Evolutionary conservation across 176 grass and related monocot species (phyloP).

Genomic region (Bonia amplexicaulis): DNA sequence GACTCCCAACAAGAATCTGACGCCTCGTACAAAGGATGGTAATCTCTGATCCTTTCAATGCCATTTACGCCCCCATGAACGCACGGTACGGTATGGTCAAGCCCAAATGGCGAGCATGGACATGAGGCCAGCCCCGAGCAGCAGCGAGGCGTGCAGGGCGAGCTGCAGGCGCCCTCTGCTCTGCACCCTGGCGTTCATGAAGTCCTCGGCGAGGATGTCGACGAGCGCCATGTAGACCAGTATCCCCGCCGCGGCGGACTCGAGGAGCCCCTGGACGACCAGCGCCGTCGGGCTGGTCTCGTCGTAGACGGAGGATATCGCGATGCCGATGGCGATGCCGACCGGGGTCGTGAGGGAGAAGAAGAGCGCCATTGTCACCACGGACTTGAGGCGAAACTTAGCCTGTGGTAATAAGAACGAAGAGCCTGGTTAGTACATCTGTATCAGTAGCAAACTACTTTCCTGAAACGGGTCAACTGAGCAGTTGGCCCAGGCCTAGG

Average conservation of each 20-base stretch:
- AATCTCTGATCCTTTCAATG: not conserved
- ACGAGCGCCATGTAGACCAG: constrained; percentile 71
- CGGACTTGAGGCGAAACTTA: constrained; percentile 35
- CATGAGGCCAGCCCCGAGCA: constrained; percentile 65
- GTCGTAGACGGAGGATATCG: constrained; percentile 57
- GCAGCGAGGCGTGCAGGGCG: constrained; percentile 26
- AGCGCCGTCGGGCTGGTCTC: constrained; percentile 57
- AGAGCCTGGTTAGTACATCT: not conserved
- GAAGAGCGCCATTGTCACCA: constrained; percentile 48
- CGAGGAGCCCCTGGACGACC: constrained; percentile 54
- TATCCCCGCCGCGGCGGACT: constrained; percentile 59
- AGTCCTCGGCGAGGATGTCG: constrained; percentile 61
- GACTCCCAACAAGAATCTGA: not conserved
- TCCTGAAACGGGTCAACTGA: too few relatives aligned
- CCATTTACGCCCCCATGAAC: not conserved
- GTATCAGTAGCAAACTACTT: not conserved
- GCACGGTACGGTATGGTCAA: not conserved
- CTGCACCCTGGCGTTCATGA: constrained; percentile 52
- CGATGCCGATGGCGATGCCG: constrained; percentile 60
- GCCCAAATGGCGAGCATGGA: constrained; percentile 71
- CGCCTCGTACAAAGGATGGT: not conserved
- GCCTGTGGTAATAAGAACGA: constrained; percentile 11
- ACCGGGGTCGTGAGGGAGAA: constrained; percentile 62
- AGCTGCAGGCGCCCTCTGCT: constrained; percentile 41
- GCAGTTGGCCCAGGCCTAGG: too few relatives aligned